Percentiles rank a stretch among this genome's conserved stretches.
Evolutionary conservation across 768 basidiomycete genomes (phyloP).

Genomic region (Mycena galericulata): DNA sequence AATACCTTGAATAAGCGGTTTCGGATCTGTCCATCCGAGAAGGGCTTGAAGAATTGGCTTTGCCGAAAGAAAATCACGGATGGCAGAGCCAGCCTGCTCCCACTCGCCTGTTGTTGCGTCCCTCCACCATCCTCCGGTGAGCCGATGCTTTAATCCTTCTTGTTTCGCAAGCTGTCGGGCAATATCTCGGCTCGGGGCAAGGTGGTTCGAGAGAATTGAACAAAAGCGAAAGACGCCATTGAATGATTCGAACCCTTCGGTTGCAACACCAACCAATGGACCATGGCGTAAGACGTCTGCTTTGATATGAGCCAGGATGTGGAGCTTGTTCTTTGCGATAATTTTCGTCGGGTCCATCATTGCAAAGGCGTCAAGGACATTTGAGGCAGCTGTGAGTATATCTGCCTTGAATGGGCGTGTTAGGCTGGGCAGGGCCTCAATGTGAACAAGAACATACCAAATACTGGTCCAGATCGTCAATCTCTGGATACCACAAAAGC

Average conservation of each 20-base stretch:
- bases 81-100: background rate
- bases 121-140: background rate
- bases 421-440: background rate
- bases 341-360: background rate
- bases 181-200: background rate
- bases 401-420: background rate
- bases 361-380: background rate
- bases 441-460: conserved; percentile 23
- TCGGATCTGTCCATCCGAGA: conserved; percentile 6
- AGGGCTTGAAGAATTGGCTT: conserved; percentile 3
- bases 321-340: background rate
- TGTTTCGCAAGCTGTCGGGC: background rate
- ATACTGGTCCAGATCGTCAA: conserved; percentile 38
- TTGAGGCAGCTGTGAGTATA: background rate
- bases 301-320: background rate
- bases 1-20: background rate
- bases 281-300: background rate
- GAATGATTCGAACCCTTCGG: background rate
- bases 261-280: background rate
- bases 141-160: conserved; percentile 2
- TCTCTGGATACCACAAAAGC: conserved; percentile 43
- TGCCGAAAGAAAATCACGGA: conserved; percentile 4
- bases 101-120: background rate
- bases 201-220: conserved; percentile 1
- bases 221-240: background rate